A percentile compares a stretch with the other conserved stretches of the same genome.
Evolutionary conservation across 257 asterid species (phyloP).

Genomic region (Jaltomata sinuosa): DNA sequence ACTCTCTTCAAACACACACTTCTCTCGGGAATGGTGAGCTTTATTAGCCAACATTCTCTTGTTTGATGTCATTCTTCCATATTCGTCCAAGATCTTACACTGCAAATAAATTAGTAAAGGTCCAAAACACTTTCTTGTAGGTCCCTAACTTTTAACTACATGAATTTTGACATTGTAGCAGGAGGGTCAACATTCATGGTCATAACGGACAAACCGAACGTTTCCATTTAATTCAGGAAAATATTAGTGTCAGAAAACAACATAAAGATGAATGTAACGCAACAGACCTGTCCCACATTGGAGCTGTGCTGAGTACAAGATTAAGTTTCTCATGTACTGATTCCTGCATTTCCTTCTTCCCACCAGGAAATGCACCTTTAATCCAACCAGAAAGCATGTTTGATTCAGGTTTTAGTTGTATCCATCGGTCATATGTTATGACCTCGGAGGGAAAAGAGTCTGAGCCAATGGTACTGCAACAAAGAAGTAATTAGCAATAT

Average conservation of each 20-base stretch:
- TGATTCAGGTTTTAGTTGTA: conserved; percentile 50
- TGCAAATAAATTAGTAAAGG: not conserved
- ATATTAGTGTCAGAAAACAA: not conserved
- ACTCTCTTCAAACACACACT: not conserved
- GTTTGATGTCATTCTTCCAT: not conserved
- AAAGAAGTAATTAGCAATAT: not conserved
- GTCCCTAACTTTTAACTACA: not conserved
- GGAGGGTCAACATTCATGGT: not conserved
- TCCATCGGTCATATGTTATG: conserved; percentile 72
- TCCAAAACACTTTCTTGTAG: not conserved
- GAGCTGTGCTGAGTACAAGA: conserved; percentile 69
- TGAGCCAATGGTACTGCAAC: conserved; percentile 45
- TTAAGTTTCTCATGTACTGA: conserved; percentile 48
- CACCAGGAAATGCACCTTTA: conserved; percentile 61
- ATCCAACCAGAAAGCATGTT: conserved; percentile 64
- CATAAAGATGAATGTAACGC: not conserved
- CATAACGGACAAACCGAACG: not conserved
- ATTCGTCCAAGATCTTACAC: not conserved
- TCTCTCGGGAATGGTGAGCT: not conserved
- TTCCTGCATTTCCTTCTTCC: conserved; percentile 66
- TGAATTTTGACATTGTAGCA: not conserved
- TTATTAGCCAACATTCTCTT: not conserved
- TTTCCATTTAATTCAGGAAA: not conserved
- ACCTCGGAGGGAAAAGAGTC: conserved; percentile 70
- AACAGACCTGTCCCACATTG: conserved; percentile 81